Base-by-base conservation (phyloP, 1,139 yeast species). In the Sugiyamaella grinbergsii region DNA sequence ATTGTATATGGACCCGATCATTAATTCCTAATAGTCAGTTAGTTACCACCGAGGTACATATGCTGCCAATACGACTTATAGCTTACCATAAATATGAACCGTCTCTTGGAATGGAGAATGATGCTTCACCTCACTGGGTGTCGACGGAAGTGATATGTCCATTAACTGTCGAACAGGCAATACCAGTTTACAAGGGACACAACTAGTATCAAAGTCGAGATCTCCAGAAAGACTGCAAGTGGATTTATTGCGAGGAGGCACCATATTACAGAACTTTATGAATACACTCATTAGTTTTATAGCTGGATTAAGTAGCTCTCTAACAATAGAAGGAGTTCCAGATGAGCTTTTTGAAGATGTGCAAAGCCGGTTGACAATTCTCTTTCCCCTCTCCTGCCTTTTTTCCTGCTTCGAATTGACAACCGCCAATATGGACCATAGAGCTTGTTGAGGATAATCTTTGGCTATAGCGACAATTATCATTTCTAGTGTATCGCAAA, bases 351-450 rank as follows among this genome's bases (percentile, higher is more conserved):
- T 43, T 19, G 39, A 28, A 3, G 52, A n/a, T 20, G 42, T 46
- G 31, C 40, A 42, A n/a, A 40, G 50, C 11, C 42, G 36, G 8
- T 36, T 62, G 40, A 77, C 58, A 31, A 82, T 74, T 31, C 70
- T 68, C 34, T 68, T 68, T 7, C 83, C 91, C 54, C 83, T 71
- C n/a, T 71, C 69, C 16, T 74, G 74, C 62, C 96, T 74, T 6
- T 73, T 72, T 3, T 68, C 61, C 46, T 83, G 85, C n/a, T 78
- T 78, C 0, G 96, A 88, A 55, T 82, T 81, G 3, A 78, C 73
- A 56, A 88, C 85, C 0, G 94, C 87, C 33, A 90, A 74, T 3
- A 90, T 78, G 47, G 84, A 85, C 96, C 98, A 94, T 15, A 93
- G 71, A 24, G 93, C 81, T 56, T 89, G 95, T 28, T 80, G 77